Conservation (phyloP, 345 rosid species). For the Pistacia atlantica region DNA sequence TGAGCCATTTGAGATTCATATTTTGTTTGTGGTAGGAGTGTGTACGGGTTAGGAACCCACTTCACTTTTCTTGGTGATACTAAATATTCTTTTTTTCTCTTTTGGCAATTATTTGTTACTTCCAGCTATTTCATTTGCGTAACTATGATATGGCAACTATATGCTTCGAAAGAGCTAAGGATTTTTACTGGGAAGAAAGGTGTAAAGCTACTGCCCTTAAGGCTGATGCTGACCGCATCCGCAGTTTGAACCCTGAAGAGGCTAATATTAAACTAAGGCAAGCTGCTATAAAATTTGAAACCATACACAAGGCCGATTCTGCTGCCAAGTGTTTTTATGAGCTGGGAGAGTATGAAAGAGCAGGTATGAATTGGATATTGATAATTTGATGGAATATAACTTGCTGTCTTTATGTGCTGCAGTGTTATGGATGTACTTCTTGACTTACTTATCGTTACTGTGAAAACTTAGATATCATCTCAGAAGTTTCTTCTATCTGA, state of each 20-base stretch:
- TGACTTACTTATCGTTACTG: neutral
- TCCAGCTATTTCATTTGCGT: conserved; percentile 40
- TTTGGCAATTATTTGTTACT: neutral
- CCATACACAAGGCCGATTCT: conserved; percentile 44
- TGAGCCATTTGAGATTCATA: neutral
- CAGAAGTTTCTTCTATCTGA: neutral
- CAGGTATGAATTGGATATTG: conserved; percentile 29
- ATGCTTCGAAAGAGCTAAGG: conserved; percentile 56
- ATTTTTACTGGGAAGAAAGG: conserved; percentile 37
- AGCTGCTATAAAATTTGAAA: conserved; percentile 50
- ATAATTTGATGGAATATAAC: neutral
- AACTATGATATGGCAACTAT: conserved; percentile 50
- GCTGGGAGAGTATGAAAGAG: conserved; percentile 42
- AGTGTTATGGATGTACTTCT: neutral
- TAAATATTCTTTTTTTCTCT: neutral
- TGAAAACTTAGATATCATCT: neutral
- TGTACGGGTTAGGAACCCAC: neutral
- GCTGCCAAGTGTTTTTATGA: conserved; percentile 56
- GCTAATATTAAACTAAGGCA: conserved; percentile 34
- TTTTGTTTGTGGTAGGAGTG: neutral
- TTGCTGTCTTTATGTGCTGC: neutral
- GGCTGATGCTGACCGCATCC: conserved; percentile 43
- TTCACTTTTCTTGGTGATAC: neutral
- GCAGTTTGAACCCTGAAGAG: conserved; percentile 35
- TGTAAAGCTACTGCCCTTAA: conserved; percentile 49